Base-by-base conservation (phyloP, 108 stramenopile species). In the Fragilariopsis cylindrus region DNA sequence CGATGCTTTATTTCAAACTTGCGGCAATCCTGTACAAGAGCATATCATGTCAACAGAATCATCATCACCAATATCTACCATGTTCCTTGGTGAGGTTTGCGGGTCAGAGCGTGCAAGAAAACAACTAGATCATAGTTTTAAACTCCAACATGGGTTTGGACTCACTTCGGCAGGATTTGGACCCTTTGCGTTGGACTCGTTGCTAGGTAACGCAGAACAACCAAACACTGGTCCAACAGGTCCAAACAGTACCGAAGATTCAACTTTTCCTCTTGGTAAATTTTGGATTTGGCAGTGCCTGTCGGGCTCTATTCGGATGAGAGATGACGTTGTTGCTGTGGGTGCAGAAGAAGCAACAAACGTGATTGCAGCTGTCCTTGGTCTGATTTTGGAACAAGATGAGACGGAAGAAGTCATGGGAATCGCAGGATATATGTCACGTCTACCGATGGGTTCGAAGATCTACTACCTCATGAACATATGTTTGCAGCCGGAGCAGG, bases 271-370 rank as follows among this genome's bases (percentile, higher is more conserved):
- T 6, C 21, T 95, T 3, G 92, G 94, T 4, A 74, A 79, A 48
- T 57, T 87, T 11, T 95, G 94, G 94, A n/a, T 90, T 18, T 95
- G 90, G 94, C 81, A 95, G 57, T 53, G 52, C 9, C 49, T 89
- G 3, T 78, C 85, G 0, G 82, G 84, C n/a, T 70, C 74, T 3
- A 65, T 73, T 60, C 82, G 73, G 18, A 73, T 52, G 56, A 73
- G 73, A 19, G 64, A 76, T 7, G 79, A 72, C 5, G 48, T 53
- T 9, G 63, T 77, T 11, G 78, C 57, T 55, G 52, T 63, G 65
- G 79, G 76, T 16, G 62, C 68, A n/a, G 58, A 58, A 44, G 80
- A 87, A 47, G 76, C 82, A 18, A 4, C 72, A 16, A 48, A 66
- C 58, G 81, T 88, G 62, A 65, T 94, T 7, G 50, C 70, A 8